Evolutionary conservation across 2,329 filamentous ascomycete species (phyloP).

Genomic region (Trichoderma asperellum): DNA sequence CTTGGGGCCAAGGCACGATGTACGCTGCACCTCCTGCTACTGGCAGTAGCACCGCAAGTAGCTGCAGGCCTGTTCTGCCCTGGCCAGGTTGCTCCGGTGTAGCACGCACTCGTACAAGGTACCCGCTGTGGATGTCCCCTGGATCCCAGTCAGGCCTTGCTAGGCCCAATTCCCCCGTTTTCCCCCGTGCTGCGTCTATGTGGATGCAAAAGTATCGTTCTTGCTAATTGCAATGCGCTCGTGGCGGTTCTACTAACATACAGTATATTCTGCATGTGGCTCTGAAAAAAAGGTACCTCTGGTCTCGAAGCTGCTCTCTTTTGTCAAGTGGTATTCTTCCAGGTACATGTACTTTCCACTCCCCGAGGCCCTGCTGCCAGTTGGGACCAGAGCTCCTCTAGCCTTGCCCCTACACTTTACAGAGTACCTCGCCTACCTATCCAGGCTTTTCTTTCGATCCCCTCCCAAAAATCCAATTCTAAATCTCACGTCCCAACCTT

Average conservation of each 20-base stretch:
- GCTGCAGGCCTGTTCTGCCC: not conserved
- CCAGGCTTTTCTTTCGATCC: slow-evolving; percentile 24
- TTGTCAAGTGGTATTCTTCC: not conserved
- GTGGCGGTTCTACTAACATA: not conserved
- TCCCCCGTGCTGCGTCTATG: slow-evolving; percentile 19
- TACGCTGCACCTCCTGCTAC: not conserved
- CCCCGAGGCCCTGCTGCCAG: slow-evolving; percentile 19
- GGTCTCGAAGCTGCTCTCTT: not conserved
- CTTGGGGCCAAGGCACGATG: not conserved
- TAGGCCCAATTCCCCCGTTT: slow-evolving; percentile 1
- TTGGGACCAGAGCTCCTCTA: slow-evolving; percentile 13
- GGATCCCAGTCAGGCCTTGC: not conserved
- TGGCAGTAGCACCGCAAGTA: not conserved
- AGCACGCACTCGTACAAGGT: slow-evolving; percentile 17
- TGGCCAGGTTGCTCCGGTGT: slow-evolving; percentile 6
- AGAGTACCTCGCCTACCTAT: slow-evolving; percentile 24
- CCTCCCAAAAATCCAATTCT: slow-evolving; percentile 26
- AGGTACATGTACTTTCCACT: slow-evolving; percentile 10
- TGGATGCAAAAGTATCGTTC: slow-evolving; percentile 2
- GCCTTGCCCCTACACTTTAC: slow-evolving; percentile 21
- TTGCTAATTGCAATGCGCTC: slow-evolving; percentile 14
- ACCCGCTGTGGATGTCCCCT: slow-evolving; percentile 16
- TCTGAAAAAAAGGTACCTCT: slow-evolving; percentile 14
- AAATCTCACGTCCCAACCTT: slow-evolving; percentile 27
- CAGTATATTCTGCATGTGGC: not conserved